A percentile compares a stretch with the other conserved stretches of the same genome.
Conservation (phyloP, 805 yeast genomes). For the Ogataea kodamae region DNA sequence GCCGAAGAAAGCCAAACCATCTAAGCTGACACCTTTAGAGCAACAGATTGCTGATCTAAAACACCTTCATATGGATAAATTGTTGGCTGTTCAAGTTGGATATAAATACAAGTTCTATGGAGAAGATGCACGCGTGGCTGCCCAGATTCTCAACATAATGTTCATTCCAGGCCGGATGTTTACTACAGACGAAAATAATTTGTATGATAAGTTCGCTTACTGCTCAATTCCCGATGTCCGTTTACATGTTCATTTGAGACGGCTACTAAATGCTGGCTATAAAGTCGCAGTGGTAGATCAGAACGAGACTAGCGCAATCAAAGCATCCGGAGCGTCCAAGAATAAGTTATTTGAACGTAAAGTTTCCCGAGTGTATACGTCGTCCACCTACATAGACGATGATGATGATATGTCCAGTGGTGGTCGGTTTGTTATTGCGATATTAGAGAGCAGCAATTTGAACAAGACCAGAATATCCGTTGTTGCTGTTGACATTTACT, state of each 20-base stretch:
- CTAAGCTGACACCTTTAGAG: slow-evolving; percentile 71
- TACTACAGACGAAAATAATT: slow-evolving; percentile 35
- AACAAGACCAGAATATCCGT: slow-evolving; percentile 36
- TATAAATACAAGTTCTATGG: slow-evolving; percentile 88
- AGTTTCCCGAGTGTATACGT: slow-evolving; percentile 70
- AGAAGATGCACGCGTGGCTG: slow-evolving; percentile 71
- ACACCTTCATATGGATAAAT: slow-evolving; percentile 53
- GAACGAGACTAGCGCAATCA: slow-evolving; percentile 73
- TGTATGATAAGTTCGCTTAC: slow-evolving; percentile 65
- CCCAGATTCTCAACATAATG: slow-evolving; percentile 65
- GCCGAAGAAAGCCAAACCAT: slow-evolving; percentile 11
- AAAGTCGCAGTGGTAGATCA: slow-evolving; percentile 90
- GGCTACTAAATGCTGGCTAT: slow-evolving; percentile 65
- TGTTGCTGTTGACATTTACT: slow-evolving; percentile 63
- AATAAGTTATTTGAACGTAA: slow-evolving; percentile 62
- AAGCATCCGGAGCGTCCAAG: slow-evolving; percentile 49
- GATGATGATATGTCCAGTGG: slow-evolving; percentile 18
- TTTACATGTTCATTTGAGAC: slow-evolving; percentile 70
- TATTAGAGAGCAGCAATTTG: slow-evolving; percentile 32
- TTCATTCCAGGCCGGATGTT: slow-evolving; percentile 65
- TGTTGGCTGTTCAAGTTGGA: slow-evolving; percentile 84
- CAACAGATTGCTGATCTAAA: slow-evolving; percentile 72
- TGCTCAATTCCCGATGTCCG: slow-evolving; percentile 81
- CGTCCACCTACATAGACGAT: slow-evolving; percentile 73
- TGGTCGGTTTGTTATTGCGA: slow-evolving; percentile 46